phyloP scores from a whole-genome alignment of 208 protist genomes.

The Leishmania tarentolae region DNA sequence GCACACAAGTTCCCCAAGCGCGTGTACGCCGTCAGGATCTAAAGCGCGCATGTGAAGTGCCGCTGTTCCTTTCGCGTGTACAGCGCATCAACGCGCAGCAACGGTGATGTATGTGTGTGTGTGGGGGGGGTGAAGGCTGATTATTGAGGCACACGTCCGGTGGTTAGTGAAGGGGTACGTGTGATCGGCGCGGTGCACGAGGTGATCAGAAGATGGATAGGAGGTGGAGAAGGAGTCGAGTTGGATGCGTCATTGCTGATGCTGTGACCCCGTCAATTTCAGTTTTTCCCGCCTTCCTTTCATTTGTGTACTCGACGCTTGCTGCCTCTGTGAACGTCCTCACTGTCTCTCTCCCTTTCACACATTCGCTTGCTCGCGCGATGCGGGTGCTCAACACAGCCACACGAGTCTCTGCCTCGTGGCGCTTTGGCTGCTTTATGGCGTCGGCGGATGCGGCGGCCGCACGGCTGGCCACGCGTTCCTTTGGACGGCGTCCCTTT shows the following conservation, averaged over 20 bases:
- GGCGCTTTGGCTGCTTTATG: not conserved
- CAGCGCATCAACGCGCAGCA: not conserved
- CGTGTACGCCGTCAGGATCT: slow-evolving; percentile 91
- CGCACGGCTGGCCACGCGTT: not conserved
- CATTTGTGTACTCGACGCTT: not conserved
- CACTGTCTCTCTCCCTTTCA: not conserved
- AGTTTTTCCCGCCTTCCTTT: not conserved
- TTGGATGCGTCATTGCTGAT: not conserved
- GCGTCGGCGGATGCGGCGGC: not conserved
- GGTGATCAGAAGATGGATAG: too few species aligned
- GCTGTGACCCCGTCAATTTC: not conserved
- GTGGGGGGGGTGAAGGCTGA: not conserved
- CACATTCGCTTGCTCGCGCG: slow-evolving; percentile 3
- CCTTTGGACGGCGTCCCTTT: not conserved
- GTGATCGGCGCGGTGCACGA: not conserved
- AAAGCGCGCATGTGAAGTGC: slow-evolving; percentile 9
- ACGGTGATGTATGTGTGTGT: not conserved
- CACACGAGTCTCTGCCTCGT: not conserved
- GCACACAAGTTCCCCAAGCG: slow-evolving; percentile 85
- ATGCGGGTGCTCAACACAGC: not conserved
- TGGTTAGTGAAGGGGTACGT: not conserved
- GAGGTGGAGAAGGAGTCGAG: not conserved
- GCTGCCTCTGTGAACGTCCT: not conserved
- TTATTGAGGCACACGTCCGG: not conserved
- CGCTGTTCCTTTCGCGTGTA: not conserved